Evolutionary conservation across 1,139 yeast genomes (phyloP).

Genomic region (Pichia inconspicua): DNA sequence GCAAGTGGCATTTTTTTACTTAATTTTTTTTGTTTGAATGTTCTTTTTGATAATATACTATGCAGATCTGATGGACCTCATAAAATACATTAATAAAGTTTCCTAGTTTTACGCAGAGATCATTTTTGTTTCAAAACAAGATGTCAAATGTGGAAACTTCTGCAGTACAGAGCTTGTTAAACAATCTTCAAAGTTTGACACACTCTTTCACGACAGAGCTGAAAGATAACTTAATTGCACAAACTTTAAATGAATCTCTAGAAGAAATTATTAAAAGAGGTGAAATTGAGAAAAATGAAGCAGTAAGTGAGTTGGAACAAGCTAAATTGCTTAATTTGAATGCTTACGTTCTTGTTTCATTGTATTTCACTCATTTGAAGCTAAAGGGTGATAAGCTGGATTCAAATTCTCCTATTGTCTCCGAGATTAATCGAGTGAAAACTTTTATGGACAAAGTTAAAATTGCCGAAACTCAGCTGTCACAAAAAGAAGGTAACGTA

Average conservation of each 20-base stretch:
- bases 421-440: conserved; percentile 65
- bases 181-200: background rate
- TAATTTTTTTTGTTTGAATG: no score
- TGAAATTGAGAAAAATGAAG: conserved; percentile 3
- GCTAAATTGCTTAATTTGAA: conserved; percentile 26
- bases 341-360: conserved; percentile 39
- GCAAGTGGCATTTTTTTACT: conserved; percentile 56
- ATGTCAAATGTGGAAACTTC: conserved; percentile 6
- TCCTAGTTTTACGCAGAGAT: no score
- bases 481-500: conserved; percentile 17
- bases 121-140: background rate
- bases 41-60: no score
- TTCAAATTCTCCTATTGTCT: conserved; percentile 53
- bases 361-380: conserved; percentile 52
- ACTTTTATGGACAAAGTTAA: conserved; percentile 58
- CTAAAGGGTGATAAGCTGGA: conserved; percentile 48
- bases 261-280: conserved; percentile 10
- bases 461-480: conserved; percentile 30
- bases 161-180: conserved; percentile 3
- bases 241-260: conserved; percentile 10
- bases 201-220: background rate
- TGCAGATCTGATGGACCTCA: no score
- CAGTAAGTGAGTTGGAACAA: conserved; percentile 15
- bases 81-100: no score
- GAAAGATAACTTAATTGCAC: conserved; percentile 6